Base-by-base conservation (phyloP, 1,284 basidiomycete genomes). In the Coniferiporia sulphurascens region DNA sequence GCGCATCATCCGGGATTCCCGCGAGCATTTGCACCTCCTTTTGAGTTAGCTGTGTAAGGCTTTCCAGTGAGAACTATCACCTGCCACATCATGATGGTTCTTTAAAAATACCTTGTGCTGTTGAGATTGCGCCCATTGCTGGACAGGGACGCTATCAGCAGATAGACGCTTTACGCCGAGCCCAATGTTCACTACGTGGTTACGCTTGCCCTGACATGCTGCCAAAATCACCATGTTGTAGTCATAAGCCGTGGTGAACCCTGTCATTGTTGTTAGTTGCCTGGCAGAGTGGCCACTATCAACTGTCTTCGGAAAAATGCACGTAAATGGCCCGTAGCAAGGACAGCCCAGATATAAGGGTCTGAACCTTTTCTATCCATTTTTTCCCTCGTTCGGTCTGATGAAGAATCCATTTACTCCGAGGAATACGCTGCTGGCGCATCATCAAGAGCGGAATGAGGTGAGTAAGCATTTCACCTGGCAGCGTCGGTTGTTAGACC, bases 361-460 rank as follows among this genome's bases (percentile, higher is more conserved):
- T 27, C 27, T 78, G 56, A 60, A 87, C 86, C 78, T 87, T 86
- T 65, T 90, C 87, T 60, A 91, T 91, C 84, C 86, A 90, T 63
- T 87, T 87, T 65, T 91, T 91, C 44, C 87, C 87, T 41, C 75
- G 79, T 1, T 77, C 67, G 0, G 81, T 86, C 34, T 76, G 71
- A 60, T 79, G 77, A 63, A 90, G 86, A 58, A 78, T 75, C 89
- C 89, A 91, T 63, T 85, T 84, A 17, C 82, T 73, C 17, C 88
- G 78, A 2, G 89, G 86, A 69, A 91, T 87, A 32, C 87, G 82
- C 61, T 88, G 77, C 70, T 91, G 89, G 15, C 88, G 76, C 88
- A 91, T 91, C 86, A 91, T 90, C 64, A 91, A 81, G 13, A 89
- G 75, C 0, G 89, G 88, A n/a, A 91, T 74, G 74, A 90, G 84